Evolutionary conservation across 192 early-diverging fungal genomes (phyloP).

Genomic region (Coemansia reversa): DNA sequence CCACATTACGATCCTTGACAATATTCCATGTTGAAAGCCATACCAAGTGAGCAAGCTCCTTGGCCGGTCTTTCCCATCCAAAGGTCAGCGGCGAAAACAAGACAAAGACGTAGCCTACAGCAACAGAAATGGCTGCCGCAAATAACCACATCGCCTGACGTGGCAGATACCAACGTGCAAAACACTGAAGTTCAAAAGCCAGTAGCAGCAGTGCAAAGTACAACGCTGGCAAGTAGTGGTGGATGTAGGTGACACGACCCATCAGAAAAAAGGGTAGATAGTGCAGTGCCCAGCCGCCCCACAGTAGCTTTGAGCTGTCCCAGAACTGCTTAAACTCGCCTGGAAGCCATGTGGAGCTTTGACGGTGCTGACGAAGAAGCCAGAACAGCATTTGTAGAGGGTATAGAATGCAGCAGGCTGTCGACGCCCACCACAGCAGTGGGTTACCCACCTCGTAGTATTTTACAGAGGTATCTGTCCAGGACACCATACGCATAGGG

Average conservation of each 20-base stretch:
- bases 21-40: slow-evolving; percentile 82
- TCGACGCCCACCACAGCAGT: slow-evolving; percentile 76
- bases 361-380: slow-evolving; percentile 20
- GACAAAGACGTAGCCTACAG: slow-evolving; percentile 55
- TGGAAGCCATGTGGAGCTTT: too few species aligned
- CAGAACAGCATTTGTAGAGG: slow-evolving; percentile 34
- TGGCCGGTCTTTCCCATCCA: slow-evolving; percentile 66
- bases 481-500: slow-evolving; percentile 81
- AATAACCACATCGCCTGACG: slow-evolving; percentile 20
- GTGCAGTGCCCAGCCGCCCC: slow-evolving; percentile 77
- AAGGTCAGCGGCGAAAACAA: slow-evolving; percentile 75
- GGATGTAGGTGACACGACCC: slow-evolving; percentile 85
- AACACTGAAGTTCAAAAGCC: slow-evolving; percentile 75
- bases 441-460: slow-evolving; percentile 91
- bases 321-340: slow-evolving; percentile 54
- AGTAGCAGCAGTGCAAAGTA: slow-evolving; percentile 78
- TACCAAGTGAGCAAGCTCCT: slow-evolving; percentile 49
- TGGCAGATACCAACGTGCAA: slow-evolving; percentile 46
- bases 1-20: slow-evolving; percentile 16
- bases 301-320: slow-evolving; percentile 73
- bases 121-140: not conserved
- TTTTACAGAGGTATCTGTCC: slow-evolving; percentile 65
- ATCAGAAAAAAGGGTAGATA: slow-evolving; percentile 90
- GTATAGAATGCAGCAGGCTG: slow-evolving; percentile 24
- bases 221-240: slow-evolving; percentile 86